phyloP scores from a whole-genome alignment of 768 basidiomycete species.

The Lactarius hatsudake region DNA sequence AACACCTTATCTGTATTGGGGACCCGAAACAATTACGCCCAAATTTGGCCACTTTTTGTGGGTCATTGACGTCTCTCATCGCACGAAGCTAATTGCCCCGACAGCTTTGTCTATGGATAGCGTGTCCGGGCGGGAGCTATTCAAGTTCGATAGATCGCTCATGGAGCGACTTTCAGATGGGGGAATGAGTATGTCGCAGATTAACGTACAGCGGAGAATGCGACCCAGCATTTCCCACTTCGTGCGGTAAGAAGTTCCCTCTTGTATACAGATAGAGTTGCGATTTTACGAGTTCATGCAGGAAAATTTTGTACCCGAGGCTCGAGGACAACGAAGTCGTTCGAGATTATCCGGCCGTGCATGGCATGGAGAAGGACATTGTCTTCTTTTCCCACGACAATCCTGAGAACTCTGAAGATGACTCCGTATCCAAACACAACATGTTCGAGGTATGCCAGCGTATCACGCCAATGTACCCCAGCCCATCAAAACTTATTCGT shows the following conservation, averaged over 20 bases:
- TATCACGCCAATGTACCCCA: neutral
- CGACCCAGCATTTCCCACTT: constrained; percentile 63
- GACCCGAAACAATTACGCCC: constrained; percentile 77
- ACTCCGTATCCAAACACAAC: constrained; percentile 65
- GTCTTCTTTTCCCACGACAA: constrained; percentile 67
- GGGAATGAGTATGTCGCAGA: constrained; percentile 63
- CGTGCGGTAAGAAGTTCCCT: constrained; percentile 42
- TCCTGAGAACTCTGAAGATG: constrained; percentile 56
- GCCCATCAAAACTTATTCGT: neutral
- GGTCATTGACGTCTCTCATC: constrained; percentile 26
- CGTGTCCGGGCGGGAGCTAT: constrained; percentile 50
- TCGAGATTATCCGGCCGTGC: constrained; percentile 48
- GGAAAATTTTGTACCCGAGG: constrained; percentile 58
- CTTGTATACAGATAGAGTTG: neutral
- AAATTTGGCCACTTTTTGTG: constrained; percentile 62
- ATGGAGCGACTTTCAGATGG: constrained; percentile 67
- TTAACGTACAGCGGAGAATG: constrained; percentile 76
- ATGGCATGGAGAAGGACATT: constrained; percentile 60
- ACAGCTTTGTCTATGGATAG: constrained; percentile 70
- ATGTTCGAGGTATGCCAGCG: constrained; percentile 54
- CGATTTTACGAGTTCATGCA: constrained; percentile 27
- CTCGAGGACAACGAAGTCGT: constrained; percentile 59
- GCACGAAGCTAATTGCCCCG: neutral
- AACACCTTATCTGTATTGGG: constrained; percentile 76
- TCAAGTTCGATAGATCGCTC: constrained; percentile 61